Percentiles rank a stretch among this genome's conserved stretches.
Conservation (phyloP, 2,329 filamentous ascomycete species). For the Ophiognomonia clavigignenti-juglandacearum region DNA sequence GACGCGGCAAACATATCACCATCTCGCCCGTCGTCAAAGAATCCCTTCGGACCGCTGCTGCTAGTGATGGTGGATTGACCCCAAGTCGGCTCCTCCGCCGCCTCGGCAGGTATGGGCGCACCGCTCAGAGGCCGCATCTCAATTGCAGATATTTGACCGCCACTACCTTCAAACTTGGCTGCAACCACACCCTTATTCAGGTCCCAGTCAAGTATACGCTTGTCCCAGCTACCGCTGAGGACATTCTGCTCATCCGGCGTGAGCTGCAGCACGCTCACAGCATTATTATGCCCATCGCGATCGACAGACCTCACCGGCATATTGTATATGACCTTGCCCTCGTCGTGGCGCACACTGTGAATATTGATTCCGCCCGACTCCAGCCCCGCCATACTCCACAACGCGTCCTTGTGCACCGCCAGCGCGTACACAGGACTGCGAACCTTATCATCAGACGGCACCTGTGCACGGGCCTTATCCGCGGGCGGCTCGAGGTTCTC, state of each 20-base stretch:
- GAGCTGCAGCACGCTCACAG: slow-evolving; percentile 81
- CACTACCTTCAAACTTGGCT: slow-evolving; percentile 71
- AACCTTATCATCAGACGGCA: slow-evolving; percentile 56
- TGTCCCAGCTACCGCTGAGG: slow-evolving; percentile 94
- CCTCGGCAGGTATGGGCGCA: slow-evolving; percentile 69
- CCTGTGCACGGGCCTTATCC: too few species aligned
- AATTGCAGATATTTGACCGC: slow-evolving; percentile 81
- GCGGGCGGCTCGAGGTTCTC: slow-evolving; percentile 89
- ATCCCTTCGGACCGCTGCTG: slow-evolving; percentile 52
- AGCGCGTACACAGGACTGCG: slow-evolving; percentile 93
- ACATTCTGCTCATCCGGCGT: slow-evolving; percentile 82
- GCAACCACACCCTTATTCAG: slow-evolving; percentile 76
- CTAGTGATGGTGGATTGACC: slow-evolving; percentile 75
- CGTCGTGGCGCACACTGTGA: slow-evolving; percentile 88
- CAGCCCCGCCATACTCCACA: slow-evolving; percentile 88
- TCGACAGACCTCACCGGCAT: slow-evolving; percentile 51
- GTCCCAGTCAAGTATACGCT: slow-evolving; percentile 91
- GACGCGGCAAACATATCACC: background rate
- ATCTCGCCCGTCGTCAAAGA: slow-evolving; percentile 18
- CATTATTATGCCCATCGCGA: slow-evolving; percentile 63
- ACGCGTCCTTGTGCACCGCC: slow-evolving; percentile 80
- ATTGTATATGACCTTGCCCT: slow-evolving; percentile 81
- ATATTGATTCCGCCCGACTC: slow-evolving; percentile 91
- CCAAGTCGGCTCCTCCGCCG: slow-evolving; percentile 48
- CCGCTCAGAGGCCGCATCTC: slow-evolving; percentile 77